phyloP scores from a whole-genome alignment of 1,284 basidiomycete species.

The Sanghuangporus weigelae region DNA sequence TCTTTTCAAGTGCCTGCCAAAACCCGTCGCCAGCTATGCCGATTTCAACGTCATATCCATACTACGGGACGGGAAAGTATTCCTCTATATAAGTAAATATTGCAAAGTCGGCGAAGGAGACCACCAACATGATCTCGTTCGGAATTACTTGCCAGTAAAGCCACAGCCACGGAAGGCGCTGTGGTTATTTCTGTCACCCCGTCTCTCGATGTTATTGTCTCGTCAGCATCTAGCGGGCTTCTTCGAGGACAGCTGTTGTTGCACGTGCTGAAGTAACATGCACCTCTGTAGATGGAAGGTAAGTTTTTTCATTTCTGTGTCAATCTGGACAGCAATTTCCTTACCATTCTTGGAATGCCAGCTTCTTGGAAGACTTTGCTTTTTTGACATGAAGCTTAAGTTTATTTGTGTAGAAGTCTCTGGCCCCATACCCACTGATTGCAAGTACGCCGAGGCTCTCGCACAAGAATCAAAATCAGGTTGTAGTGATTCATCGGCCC shows the following conservation, averaged over 20 bases:
- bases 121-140: constrained; percentile 20
- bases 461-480: too few relatives aligned
- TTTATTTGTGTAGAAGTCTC: too few relatives aligned
- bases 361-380: too few relatives aligned
- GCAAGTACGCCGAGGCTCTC: too few relatives aligned
- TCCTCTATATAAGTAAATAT: too few relatives aligned
- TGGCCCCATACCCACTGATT: too few relatives aligned
- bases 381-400: too few relatives aligned
- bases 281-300: background rate
- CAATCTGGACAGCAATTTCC: too few relatives aligned
- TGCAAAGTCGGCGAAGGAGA: background rate
- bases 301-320: too few relatives aligned
- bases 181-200: constrained; percentile 27
- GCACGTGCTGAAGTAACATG: constrained; percentile 30
- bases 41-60: constrained; percentile 18
- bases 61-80: background rate
- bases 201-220: constrained; percentile 29
- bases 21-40: constrained; percentile 5
- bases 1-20: too few relatives aligned
- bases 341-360: too few relatives aligned
- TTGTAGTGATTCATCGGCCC: too few relatives aligned
- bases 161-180: constrained; percentile 23
- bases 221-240: constrained; percentile 20
- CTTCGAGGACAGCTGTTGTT: constrained; percentile 29
- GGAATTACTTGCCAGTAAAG: constrained; percentile 26